Base-by-base conservation (phyloP, 495 filamentous ascomycete species). In the Delitschia confertaspora region DNA sequence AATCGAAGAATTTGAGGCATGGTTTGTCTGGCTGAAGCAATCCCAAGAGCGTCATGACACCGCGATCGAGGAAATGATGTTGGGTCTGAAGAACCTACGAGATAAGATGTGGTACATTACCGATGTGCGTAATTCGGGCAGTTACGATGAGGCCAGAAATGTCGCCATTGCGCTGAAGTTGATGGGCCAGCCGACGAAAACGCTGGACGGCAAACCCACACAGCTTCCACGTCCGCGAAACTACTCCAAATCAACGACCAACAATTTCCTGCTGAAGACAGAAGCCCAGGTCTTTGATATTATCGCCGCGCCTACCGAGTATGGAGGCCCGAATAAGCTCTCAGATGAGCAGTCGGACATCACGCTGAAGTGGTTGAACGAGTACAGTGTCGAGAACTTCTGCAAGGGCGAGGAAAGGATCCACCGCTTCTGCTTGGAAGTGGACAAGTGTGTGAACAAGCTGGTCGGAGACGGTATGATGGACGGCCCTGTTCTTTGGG, bases 51-150 rank as follows among this genome's bases (percentile, higher is more conserved):
- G 79, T 5, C 78, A 79, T 36, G 80, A 83, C 59, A 66, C 69
- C 9, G 66, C 69, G 1, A 76, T 81, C 42, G 77, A 83, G 33
- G 66, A 69, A 16, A 80, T 83, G 78, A 80, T 82, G 68, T 68
- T 67, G 42, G 72, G 72, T 10, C 62, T 81, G 11, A 78, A 79
- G 39, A 74, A 78, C 17, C 65, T 89, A 14, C 74, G 91, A 30
- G 82, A 93, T 61, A 96, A 96, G 70, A 94, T 95, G 85, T 98
- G 91, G 91, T 98, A 94, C 61, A 84, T 91, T 51, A 93, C 88
- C 4, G 91, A 96, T 61, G 91, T 96, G 31, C 80, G 83, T 42
- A 89, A 94, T 56, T 95, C 89, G 13, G 85, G 77, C 30, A 73
- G 77, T 2, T 98, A 95, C 56, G 89, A 93, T 45, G 83, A 93